Percentiles rank a stretch among this genome's conserved stretches.
Conservation (phyloP, 1,139 yeast species). For the Taphrina wiesneri region DNA sequence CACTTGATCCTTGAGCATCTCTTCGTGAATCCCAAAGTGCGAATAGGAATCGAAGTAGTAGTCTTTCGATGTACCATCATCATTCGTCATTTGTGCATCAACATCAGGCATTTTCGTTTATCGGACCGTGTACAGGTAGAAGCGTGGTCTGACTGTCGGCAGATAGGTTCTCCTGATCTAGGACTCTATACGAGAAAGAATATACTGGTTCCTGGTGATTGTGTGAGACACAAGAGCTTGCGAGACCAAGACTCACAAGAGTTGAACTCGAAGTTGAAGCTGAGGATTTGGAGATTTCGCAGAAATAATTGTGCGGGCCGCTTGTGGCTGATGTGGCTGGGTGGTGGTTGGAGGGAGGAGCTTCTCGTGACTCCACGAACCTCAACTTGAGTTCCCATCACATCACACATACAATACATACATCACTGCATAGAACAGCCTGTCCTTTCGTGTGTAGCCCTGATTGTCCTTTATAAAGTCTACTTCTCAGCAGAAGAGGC, state of each 20-base stretch:
- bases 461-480: too few species aligned
- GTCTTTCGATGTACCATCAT: conserved; percentile 40
- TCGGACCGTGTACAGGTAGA: not conserved
- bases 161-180: too few species aligned
- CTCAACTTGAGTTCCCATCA: too few species aligned
- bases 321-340: not conserved
- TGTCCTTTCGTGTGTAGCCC: too few species aligned
- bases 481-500: too few species aligned
- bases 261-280: too few species aligned
- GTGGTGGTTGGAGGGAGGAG: not conserved
- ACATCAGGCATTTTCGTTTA: conserved; percentile 3
- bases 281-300: not conserved
- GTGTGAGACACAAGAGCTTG: too few species aligned
- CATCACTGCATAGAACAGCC: too few species aligned
- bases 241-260: too few species aligned
- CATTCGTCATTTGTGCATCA: conserved; percentile 17
- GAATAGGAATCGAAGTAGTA: conserved; percentile 58
- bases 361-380: not conserved
- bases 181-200: too few species aligned
- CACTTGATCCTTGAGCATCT: conserved; percentile 59
- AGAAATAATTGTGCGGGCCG: not conserved
- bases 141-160: not conserved
- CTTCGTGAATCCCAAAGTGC: conserved; percentile 61
- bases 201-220: too few species aligned
- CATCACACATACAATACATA: too few species aligned